Conservation (phyloP, 2,329 filamentous ascomycete species). For the Fusarium falciforme region DNA sequence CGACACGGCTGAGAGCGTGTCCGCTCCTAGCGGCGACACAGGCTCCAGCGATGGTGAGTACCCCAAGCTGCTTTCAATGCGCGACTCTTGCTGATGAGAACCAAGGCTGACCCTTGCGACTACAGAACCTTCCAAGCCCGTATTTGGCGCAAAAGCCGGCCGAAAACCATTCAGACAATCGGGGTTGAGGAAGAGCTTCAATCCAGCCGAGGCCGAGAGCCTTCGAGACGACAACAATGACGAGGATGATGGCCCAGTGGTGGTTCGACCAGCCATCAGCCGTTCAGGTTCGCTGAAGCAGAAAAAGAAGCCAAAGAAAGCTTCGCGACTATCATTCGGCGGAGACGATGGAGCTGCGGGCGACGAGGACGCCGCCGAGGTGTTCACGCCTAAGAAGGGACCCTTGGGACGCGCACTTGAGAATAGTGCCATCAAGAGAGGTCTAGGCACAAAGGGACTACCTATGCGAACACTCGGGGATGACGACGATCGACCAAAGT, state of each 20-base stretch:
- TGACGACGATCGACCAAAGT: conserved; percentile 79
- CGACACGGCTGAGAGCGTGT: conserved; percentile 49
- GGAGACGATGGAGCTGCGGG: conserved; percentile 64
- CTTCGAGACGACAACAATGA: conserved; percentile 53
- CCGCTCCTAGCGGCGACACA: conserved; percentile 39
- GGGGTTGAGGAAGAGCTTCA: conserved; percentile 67
- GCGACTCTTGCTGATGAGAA: conserved; percentile 49
- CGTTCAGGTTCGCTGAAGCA: conserved; percentile 64
- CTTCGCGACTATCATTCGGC: conserved; percentile 81
- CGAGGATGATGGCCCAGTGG: conserved; percentile 59
- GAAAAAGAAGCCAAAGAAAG: conserved; percentile 71
- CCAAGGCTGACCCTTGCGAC: conserved; percentile 49
- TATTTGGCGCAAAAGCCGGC: conserved; percentile 56
- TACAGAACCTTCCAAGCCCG: conserved; percentile 50
- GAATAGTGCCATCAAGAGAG: conserved; percentile 71
- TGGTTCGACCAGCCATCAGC: conserved; percentile 60
- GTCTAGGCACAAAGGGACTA: conserved; percentile 59
- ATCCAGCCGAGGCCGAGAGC: conserved; percentile 54
- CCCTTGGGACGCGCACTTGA: conserved; percentile 73
- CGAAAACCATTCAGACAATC: conserved; percentile 69
- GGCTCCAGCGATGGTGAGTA: conserved; percentile 54
- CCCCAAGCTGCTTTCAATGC: conserved; percentile 15
- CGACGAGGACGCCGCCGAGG: conserved; percentile 60
- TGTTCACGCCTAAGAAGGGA: conserved; percentile 74
- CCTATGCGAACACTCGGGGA: conserved; percentile 67